A percentile compares a stretch with the other conserved stretches of the same genome.
phyloP scores from a whole-genome alignment of 305 asterid genomes.

The Ilex paraguariensis region DNA sequence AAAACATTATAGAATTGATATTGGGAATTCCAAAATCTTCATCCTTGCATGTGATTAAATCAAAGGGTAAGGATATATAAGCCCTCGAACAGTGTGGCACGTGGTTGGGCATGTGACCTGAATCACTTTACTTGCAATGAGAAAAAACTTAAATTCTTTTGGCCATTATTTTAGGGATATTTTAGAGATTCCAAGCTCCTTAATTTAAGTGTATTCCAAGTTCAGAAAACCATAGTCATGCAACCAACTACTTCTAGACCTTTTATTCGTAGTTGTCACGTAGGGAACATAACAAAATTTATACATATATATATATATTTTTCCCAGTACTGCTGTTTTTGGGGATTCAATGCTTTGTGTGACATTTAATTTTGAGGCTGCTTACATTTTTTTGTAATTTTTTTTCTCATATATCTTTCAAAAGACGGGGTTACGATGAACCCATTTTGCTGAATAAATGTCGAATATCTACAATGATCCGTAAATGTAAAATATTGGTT shows the following conservation, averaged over 20 bases:
- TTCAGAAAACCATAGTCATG: constrained; percentile 15
- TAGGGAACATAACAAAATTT: background rate
- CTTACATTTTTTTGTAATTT: no score
- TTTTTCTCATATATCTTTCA: no score
- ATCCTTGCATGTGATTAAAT: no score
- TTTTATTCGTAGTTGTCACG: constrained; percentile 21
- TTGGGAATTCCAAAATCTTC: no score
- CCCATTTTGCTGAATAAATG: no score
- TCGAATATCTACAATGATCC: no score
- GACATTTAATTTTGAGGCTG: no score
- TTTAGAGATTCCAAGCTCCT: constrained; percentile 33
- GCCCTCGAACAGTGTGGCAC: constrained; percentile 25
- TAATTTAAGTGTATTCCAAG: constrained; percentile 24
- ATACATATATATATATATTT: no score
- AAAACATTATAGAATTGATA: background rate
- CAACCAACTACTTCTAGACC: background rate
- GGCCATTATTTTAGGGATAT: constrained; percentile 33
- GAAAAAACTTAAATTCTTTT: constrained; percentile 21
- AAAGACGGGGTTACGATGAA: no score
- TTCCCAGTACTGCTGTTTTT: no score
- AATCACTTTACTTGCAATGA: constrained; percentile 27
- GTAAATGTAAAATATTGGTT: no score
- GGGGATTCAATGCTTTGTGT: no score
- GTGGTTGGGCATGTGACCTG: constrained; percentile 29
- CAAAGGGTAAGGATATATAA: background rate